Evolutionary conservation across 2,329 filamentous ascomycete genomes (phyloP), one percentile per base, ranked within the genome.

Genomic region (Trichoderma arundinaceum): DNA sequence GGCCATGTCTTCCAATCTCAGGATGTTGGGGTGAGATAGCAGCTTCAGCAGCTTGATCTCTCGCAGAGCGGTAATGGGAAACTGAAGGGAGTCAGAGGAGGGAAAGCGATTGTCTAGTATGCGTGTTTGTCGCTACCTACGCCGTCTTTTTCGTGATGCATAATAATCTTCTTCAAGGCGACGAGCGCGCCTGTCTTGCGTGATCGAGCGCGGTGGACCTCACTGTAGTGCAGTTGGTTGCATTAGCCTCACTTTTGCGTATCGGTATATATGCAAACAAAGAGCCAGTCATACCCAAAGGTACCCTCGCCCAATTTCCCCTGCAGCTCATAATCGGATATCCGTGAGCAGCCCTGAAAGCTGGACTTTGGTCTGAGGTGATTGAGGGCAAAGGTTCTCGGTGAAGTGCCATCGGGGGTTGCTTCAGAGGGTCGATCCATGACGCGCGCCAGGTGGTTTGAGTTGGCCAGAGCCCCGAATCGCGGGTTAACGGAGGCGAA

Each of bases 81-180:
- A 99, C 82, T 92, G 69, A 35, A 62, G 15, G n/a, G 32, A 15
- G 33, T 67, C 66, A 62, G 69, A 53, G 13, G 70, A 71, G 68
- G 72, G 63, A 15, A 52, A 22, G 48, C 41, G 35, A 53, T 39
- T 15, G 32, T 28, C 22, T 28, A 33, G 49, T 48, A 28, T 53
- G 33, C 60, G 33, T 32, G 22, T 48, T 3, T 51, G 64, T 54
- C 64, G 49, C 53, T 44, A 80, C 88, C 72, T 79, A 92, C 89
- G 57, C 95, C 95, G 78, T 99, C 95, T 77, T 97, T 98, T 81
- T 99, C 95, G 77, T 98, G 96, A 77, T 98, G 95, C 92, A 98
- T 97, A 70, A 99, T 88, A 71, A 99, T 99, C 84, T 98, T 98
- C 82, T 99, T 99, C 74, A 99, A 79, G 4, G 95, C 95, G 67